Evolutionary conservation across 108 stramenopile species (phyloP).

Genomic region (Fistulifera pelliculosa): DNA sequence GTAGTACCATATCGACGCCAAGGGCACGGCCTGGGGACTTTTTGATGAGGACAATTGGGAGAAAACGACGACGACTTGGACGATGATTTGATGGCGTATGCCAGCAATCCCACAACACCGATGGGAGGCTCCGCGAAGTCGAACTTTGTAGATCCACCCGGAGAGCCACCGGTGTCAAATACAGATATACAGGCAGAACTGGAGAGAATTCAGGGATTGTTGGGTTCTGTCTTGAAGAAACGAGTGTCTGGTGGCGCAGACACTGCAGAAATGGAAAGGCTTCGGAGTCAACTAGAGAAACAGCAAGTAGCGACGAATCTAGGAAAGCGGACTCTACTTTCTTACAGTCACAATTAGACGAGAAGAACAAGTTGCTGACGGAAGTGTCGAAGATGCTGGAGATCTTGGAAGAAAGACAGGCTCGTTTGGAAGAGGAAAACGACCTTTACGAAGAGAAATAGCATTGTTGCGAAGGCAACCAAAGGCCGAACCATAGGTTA

Average conservation of each 20-base stretch:
- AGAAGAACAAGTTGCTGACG: conserved; percentile 59
- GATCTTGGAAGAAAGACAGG: conserved; percentile 58
- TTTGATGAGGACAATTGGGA: conserved; percentile 9
- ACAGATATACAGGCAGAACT: conserved; percentile 47
- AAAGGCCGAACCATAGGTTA: too few species aligned
- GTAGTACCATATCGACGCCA: conserved; percentile 10
- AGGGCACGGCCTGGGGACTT: conserved; percentile 11
- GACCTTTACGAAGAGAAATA: conserved; percentile 11
- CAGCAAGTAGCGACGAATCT: conserved; percentile 49
- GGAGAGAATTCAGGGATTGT: conserved; percentile 62
- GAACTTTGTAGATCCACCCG: background rate
- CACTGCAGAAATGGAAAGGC: conserved; percentile 35
- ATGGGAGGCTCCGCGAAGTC: background rate
- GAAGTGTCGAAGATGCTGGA: conserved; percentile 70
- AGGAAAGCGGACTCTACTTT: conserved; percentile 64
- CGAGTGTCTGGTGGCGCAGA: background rate
- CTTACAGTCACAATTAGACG: conserved; percentile 52
- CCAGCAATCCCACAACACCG: background rate
- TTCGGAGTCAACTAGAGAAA: conserved; percentile 57
- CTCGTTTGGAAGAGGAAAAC: conserved; percentile 62
- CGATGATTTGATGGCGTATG: conserved; percentile 20
- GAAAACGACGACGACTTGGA: conserved; percentile 30
- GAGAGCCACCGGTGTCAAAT: background rate
- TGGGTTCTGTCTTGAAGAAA: conserved; percentile 65
- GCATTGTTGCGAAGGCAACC: conserved; percentile 2